Percentiles rank a stretch among this genome's conserved stretches.
Evolutionary conservation across 495 filamentous ascomycete genomes (phyloP).

Genomic region (Xylaria sp.): DNA sequence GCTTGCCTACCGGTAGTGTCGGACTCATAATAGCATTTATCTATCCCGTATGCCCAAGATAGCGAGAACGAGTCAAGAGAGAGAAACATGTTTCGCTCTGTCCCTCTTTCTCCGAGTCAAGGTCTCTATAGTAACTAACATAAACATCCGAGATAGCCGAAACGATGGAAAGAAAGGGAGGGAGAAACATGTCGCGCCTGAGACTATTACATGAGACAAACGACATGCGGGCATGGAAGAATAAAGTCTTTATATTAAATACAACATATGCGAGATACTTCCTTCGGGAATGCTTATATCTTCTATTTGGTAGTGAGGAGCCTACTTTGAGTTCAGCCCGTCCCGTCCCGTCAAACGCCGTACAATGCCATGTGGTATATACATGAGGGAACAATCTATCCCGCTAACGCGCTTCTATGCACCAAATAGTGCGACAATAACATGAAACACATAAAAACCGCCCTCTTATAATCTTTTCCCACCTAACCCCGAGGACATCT

Average conservation of each 20-base stretch:
- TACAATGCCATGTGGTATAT: constrained; percentile 19
- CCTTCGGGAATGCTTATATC: constrained; percentile 1
- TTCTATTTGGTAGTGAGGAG: constrained; percentile 1
- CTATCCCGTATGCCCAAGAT: background rate
- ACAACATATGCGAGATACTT: background rate
- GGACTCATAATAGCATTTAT: background rate
- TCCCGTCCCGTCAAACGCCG: constrained; percentile 16
- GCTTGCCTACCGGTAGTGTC: background rate
- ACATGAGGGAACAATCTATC: background rate
- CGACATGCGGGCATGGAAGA: background rate
- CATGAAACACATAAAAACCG: constrained; percentile 10
- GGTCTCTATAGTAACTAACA: background rate
- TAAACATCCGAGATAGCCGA: background rate
- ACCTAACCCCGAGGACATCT: background rate
- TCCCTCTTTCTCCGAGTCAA: background rate
- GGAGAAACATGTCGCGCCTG: background rate
- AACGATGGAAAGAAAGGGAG: background rate
- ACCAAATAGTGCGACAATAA: background rate
- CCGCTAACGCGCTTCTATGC: background rate
- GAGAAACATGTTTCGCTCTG: background rate
- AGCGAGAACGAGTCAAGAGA: background rate
- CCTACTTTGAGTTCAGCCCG: background rate
- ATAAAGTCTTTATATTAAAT: background rate
- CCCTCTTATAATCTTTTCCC: background rate
- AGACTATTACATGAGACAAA: background rate